These are phyloP conservation scores for Eryngium alpinum DNA, from an alignment of 140 eudicot genomes.

Conservation along the genomic window DNA sequence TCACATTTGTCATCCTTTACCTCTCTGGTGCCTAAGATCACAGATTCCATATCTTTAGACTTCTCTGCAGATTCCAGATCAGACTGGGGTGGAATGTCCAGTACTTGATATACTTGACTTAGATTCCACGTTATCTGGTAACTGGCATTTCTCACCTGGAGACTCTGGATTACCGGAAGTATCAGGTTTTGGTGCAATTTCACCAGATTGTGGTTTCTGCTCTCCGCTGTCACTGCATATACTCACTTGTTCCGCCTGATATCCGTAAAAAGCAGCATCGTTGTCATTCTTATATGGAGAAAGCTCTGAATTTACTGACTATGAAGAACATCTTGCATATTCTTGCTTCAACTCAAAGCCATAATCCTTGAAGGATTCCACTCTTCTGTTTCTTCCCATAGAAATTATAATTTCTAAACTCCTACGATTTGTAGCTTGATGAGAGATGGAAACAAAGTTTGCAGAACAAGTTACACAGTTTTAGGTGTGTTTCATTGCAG, in stretches of 20 bases:
- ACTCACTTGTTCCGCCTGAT: slow-evolving; percentile 35
- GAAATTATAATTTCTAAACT: slow-evolving; percentile 33
- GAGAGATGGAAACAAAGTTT: too few relatives aligned
- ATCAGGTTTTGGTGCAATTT: slow-evolving; percentile 26
- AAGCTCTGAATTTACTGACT: slow-evolving; percentile 41
- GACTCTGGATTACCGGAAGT: slow-evolving; percentile 27
- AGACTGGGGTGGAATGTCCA: slow-evolving; percentile 18
- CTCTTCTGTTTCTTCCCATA: slow-evolving; percentile 43
- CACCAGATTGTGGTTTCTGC: slow-evolving; percentile 36
- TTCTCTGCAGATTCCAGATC: slow-evolving; percentile 26
- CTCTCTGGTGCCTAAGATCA: slow-evolving; percentile 21
- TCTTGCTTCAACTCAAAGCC: slow-evolving; percentile 48
- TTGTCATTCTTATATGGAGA: slow-evolving; percentile 34
- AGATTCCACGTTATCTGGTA: slow-evolving; percentile 19
- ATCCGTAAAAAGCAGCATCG: slow-evolving; percentile 29
- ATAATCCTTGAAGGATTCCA: slow-evolving; percentile 44
- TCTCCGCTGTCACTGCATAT: slow-evolving; percentile 34
- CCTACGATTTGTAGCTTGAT: too few relatives aligned
- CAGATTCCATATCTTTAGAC: slow-evolving; percentile 22
- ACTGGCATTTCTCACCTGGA: slow-evolving; percentile 24
- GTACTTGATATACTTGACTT: slow-evolving; percentile 20
- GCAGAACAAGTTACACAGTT: too few relatives aligned
- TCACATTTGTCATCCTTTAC: slow-evolving; percentile 28
- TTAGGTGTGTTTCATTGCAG: too few relatives aligned
- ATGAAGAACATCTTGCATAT: slow-evolving; percentile 42